These are phyloP conservation scores for Diplodia sapinea DNA, from an alignment of 2,329 filamentous ascomycete species.

Conservation along the genomic window DNA sequence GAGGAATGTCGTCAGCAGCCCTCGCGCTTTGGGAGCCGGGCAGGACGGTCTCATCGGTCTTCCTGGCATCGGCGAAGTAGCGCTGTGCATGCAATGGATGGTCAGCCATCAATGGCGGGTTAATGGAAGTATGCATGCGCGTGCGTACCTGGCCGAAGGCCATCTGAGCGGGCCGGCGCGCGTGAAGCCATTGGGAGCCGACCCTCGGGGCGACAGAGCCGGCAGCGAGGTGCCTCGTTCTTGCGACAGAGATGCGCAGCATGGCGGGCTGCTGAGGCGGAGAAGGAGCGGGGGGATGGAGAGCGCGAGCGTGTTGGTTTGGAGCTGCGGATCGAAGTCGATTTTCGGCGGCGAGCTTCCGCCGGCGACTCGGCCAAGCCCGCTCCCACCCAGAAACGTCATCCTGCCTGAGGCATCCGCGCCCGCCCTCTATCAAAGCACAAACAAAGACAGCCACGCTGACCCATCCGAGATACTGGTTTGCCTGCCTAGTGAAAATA, in stretches of 20 bases:
- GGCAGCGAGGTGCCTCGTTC: constrained; percentile 53
- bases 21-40: constrained; percentile 35
- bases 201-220: constrained; percentile 47
- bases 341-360: constrained; percentile 32
- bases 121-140: constrained; percentile 43
- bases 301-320: constrained; percentile 23
- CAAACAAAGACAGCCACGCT: neutral
- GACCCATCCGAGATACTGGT: neutral
- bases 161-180: constrained; percentile 39
- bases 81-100: constrained; percentile 46
- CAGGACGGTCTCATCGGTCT: constrained; percentile 47
- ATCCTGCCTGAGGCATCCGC: constrained; percentile 21
- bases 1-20: constrained; percentile 38
- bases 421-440: neutral
- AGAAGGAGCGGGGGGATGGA: constrained; percentile 29
- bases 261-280: constrained; percentile 54
- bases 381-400: constrained; percentile 15
- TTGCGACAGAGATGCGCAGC: constrained; percentile 61
- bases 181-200: constrained; percentile 52
- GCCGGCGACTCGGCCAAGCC: constrained; percentile 25
- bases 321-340: constrained; percentile 28
- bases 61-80: constrained; percentile 58
- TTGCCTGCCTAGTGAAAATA: neutral
- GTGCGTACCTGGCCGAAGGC: constrained; percentile 31
- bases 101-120: constrained; percentile 55